Percentiles rank a stretch among this genome's conserved stretches.
Evolutionary conservation across 148 eudicot genomes (phyloP).

Genomic region (Rhododendron henanense): DNA sequence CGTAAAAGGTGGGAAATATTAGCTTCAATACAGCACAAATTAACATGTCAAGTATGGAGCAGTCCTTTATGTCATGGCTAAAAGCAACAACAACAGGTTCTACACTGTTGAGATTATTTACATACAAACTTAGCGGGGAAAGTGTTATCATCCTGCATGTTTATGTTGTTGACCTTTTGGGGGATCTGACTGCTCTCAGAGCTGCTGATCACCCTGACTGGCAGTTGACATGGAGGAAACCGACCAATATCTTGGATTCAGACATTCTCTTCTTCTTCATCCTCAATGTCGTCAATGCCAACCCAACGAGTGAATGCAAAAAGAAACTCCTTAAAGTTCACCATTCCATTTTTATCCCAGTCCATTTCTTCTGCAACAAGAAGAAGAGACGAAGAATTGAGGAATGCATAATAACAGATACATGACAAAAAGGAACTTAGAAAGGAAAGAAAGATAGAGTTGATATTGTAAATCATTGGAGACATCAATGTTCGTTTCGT

Average conservation of each 20-base stretch:
- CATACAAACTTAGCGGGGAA: neutral
- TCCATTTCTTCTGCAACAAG: slow-evolving; percentile 91
- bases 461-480: neutral
- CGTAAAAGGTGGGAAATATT: neutral
- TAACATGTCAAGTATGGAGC: neutral
- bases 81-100: slow-evolving; percentile 1
- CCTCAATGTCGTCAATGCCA: slow-evolving; percentile 73
- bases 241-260: neutral
- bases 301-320: slow-evolving; percentile 94
- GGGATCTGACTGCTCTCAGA: neutral
- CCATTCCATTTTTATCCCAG: slow-evolving; percentile 94
- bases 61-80: neutral
- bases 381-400: neutral
- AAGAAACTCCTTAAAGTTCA: slow-evolving; percentile 83
- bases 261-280: slow-evolving; percentile 36
- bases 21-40: neutral
- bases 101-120: neutral
- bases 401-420: neutral
- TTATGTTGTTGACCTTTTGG: neutral
- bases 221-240: neutral
- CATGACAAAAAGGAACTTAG: neutral
- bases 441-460: neutral
- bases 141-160: neutral
- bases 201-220: neutral
- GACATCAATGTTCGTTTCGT: neutral